Conservation (phyloP, 2,329 filamentous ascomycete genomes). For the Neofusicoccum laricinum region DNA sequence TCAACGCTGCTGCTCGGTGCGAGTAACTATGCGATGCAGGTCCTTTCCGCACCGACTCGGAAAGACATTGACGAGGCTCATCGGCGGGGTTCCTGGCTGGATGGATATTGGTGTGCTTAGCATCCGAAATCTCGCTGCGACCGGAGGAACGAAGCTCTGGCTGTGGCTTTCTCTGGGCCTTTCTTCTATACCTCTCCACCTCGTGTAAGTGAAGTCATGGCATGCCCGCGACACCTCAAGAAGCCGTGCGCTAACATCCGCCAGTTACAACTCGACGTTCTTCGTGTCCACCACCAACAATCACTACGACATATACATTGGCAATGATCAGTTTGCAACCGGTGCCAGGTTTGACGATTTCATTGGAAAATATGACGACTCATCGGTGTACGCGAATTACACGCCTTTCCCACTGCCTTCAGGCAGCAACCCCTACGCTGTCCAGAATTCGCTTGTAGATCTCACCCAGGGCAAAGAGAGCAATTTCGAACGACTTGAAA, state of each 20-base stretch:
- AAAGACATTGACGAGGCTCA: conserved; percentile 51
- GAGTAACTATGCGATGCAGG: conserved; percentile 54
- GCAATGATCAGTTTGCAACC: conserved; percentile 19
- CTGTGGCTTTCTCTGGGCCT: conserved; percentile 26
- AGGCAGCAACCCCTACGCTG: not conserved
- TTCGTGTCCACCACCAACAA: conserved; percentile 22
- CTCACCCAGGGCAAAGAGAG: not conserved
- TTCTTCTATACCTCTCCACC: conserved; percentile 36
- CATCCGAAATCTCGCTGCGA: conserved; percentile 34
- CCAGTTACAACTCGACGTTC: conserved; percentile 28
- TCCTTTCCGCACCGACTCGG: conserved; percentile 49
- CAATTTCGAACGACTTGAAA: conserved; percentile 18
- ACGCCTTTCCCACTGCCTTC: not conserved
- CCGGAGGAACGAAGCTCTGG: conserved; percentile 20
- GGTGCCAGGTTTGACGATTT: conserved; percentile 14
- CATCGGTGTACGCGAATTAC: not conserved
- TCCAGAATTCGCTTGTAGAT: not conserved
- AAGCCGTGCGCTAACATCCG: not conserved
- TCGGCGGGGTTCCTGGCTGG: conserved; percentile 37
- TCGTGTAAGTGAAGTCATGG: conserved; percentile 27
- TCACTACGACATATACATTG: conserved; percentile 20
- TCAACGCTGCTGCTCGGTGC: conserved; percentile 49
- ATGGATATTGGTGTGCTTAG: conserved; percentile 49
- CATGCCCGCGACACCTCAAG: not conserved
- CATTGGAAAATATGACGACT: not conserved